These are phyloP conservation scores for Brassica incana DNA, from an alignment of 345 rosid species.

Conservation along the genomic window DNA sequence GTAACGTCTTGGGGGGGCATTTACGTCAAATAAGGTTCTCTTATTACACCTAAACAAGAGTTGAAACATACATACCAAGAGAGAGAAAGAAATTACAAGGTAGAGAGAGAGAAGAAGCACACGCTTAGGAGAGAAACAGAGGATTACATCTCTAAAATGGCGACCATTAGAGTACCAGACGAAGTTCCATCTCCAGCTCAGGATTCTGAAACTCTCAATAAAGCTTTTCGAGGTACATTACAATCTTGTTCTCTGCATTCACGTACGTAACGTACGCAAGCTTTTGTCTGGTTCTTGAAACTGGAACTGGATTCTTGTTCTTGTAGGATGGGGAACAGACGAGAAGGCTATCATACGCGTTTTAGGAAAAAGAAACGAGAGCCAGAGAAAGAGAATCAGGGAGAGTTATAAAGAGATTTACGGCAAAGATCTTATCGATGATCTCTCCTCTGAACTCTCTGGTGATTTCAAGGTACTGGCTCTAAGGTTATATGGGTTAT, in stretches of 20 bases:
- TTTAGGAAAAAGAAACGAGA: slow-evolving; percentile 70
- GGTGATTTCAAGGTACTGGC: slow-evolving; percentile 73
- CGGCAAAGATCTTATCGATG: slow-evolving; percentile 58
- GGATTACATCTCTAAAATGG: slow-evolving; percentile 19
- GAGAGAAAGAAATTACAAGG: slow-evolving; percentile 1
- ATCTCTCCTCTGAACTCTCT: slow-evolving; percentile 64
- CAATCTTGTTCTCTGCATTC: not conserved
- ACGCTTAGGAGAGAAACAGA: slow-evolving; percentile 2
- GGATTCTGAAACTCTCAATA: slow-evolving; percentile 58
- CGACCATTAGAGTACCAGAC: slow-evolving; percentile 57
- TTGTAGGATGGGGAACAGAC: slow-evolving; percentile 74
- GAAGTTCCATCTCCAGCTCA: slow-evolving; percentile 71
- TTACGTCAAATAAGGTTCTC: not conserved
- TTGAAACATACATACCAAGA: slow-evolving; percentile 4
- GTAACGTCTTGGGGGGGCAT: slow-evolving; percentile 12
- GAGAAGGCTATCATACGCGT: slow-evolving; percentile 60
- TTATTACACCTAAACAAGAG: not conserved
- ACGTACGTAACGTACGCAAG: not conserved
- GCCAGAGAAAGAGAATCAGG: slow-evolving; percentile 67
- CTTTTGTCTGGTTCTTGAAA: not conserved
- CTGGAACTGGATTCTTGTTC: not conserved
- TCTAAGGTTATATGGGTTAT: no score
- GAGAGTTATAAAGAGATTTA: slow-evolving; percentile 64
- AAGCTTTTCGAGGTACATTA: slow-evolving; percentile 65
- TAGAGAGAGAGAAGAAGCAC: not conserved